Evolutionary conservation across 1,284 basidiomycete species (phyloP).

Genomic region (Afroboletus lepidellus): DNA sequence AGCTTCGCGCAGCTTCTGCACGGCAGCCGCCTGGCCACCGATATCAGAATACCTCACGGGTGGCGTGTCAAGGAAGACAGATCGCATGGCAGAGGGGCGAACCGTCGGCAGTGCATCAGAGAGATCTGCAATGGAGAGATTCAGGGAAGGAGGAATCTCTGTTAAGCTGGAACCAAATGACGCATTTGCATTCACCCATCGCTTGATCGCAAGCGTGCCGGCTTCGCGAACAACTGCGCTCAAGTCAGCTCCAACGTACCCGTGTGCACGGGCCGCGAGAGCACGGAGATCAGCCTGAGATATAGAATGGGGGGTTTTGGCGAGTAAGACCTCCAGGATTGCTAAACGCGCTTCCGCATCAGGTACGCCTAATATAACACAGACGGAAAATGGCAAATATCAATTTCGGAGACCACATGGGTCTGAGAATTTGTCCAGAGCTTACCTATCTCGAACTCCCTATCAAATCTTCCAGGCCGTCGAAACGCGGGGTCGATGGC

Average conservation of each 20-base stretch:
- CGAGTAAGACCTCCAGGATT: slow-evolving; percentile 82
- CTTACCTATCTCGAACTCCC: slow-evolving; percentile 94
- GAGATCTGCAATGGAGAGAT: slow-evolving; percentile 66
- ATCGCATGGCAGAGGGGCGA: slow-evolving; percentile 92
- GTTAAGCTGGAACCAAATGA: slow-evolving; percentile 6
- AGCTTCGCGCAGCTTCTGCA: slow-evolving; percentile 82
- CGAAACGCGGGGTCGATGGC: slow-evolving; percentile 95
- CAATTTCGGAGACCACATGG: slow-evolving; percentile 1
- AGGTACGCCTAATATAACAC: slow-evolving; percentile 69
- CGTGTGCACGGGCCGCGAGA: slow-evolving; percentile 83
- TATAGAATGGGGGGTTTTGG: slow-evolving; percentile 78
- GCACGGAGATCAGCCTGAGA: slow-evolving; percentile 56
- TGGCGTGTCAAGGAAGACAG: slow-evolving; percentile 86
- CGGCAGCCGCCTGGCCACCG: slow-evolving; percentile 79
- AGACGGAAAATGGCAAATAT: slow-evolving; percentile 2
- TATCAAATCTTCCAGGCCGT: slow-evolving; percentile 92
- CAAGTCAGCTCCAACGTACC: slow-evolving; percentile 97
- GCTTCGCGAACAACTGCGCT: slow-evolving; percentile 91
- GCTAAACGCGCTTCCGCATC: slow-evolving; percentile 78
- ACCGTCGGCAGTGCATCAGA: slow-evolving; percentile 72
- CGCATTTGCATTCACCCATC: slow-evolving; percentile 53
- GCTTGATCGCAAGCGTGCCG: slow-evolving; percentile 88
- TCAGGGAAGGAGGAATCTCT: slow-evolving; percentile 34
- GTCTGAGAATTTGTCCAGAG: not conserved
- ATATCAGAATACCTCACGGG: slow-evolving; percentile 86